phyloP scores from a whole-genome alignment of 202 grass and related monocot species.

The Carex sylvatica region DNA sequence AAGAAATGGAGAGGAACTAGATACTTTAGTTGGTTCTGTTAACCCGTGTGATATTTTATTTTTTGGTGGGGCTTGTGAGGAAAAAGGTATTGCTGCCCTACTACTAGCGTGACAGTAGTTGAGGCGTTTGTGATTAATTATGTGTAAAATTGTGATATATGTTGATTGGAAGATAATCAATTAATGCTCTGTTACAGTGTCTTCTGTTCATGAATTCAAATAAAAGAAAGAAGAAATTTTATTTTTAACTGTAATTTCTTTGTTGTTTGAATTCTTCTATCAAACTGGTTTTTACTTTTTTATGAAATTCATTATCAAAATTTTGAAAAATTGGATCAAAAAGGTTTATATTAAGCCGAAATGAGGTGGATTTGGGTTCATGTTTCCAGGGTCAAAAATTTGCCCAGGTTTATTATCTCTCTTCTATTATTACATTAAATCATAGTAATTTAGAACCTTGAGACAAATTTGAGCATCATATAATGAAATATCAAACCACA shows the following conservation, averaged over 20 bases:
- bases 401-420: not conserved
- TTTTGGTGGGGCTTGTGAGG: constrained; percentile 9
- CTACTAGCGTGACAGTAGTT: constrained; percentile 49
- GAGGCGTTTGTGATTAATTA: constrained; percentile 55
- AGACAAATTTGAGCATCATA: not conserved
- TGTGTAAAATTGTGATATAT: not conserved
- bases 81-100: constrained; percentile 48
- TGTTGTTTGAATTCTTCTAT: not conserved
- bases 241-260: not conserved
- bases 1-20: constrained; percentile 5
- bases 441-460: too few species aligned
- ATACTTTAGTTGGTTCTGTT: not conserved
- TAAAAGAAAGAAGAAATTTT: not conserved
- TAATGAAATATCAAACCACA: not conserved
- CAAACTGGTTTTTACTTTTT: not conserved
- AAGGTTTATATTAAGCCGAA: not conserved
- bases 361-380: not conserved
- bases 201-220: not conserved
- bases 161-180: not conserved
- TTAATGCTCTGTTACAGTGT: not conserved
- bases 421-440: not conserved
- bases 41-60: not conserved
- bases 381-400: not conserved
- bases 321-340: not conserved
- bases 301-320: not conserved